A percentile compares a stretch with the other conserved stretches of the same genome.
Conservation (phyloP, 2,329 filamentous ascomycete species). For the Aspergillus sp. region DNA sequence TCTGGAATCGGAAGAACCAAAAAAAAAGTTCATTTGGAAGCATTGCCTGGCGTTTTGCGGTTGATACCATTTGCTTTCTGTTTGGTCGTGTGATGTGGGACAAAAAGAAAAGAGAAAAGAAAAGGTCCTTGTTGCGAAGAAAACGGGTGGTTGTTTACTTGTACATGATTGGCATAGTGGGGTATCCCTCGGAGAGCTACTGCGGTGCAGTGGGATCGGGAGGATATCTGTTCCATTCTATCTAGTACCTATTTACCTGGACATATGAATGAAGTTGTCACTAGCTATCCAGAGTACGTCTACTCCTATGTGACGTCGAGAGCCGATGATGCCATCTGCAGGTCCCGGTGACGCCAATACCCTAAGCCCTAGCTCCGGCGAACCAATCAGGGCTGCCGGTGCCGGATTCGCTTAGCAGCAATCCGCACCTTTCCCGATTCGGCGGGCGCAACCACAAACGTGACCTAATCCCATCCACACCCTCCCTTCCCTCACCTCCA, state of each 20-base stretch:
- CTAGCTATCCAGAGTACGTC: no score
- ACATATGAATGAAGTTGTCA: neutral
- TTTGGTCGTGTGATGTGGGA: neutral
- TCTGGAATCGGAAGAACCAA: constrained; percentile 26
- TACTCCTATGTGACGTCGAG: neutral
- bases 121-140: neutral
- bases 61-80: constrained; percentile 33
- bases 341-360: constrained; percentile 34
- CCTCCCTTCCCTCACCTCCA: constrained; percentile 29
- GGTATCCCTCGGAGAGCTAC: neutral
- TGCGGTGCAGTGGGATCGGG: neutral
- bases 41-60: constrained; percentile 36
- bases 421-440: constrained; percentile 36
- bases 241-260: neutral
- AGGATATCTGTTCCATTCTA: no score
- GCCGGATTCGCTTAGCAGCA: constrained; percentile 39
- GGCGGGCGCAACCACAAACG: constrained; percentile 34
- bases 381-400: constrained; percentile 19
- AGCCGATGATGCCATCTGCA: constrained; percentile 26
- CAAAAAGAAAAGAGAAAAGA: neutral
- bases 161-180: neutral
- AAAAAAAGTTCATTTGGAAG: constrained; percentile 23
- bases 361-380: constrained; percentile 39
- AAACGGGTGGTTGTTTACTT: neutral
- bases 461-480: constrained; percentile 25